Evolutionary conservation across 129 eudicot genomes (phyloP).

Genomic region (Rutidosis leptorrhynchoides): DNA sequence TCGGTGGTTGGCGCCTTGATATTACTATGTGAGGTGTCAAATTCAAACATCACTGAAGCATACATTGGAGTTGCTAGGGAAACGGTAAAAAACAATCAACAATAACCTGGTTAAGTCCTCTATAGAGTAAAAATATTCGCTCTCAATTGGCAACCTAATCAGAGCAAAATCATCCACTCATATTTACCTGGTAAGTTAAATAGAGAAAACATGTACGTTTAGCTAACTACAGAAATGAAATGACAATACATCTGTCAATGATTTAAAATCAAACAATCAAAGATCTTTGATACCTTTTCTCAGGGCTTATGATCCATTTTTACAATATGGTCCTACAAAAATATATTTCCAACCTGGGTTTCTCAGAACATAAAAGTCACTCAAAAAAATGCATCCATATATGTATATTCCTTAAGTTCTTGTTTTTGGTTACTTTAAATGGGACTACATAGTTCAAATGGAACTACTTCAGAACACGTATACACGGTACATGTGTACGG

Average conservation of each 20-base stretch:
- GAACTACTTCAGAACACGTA: no score
- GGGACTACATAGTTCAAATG: slow-evolving; percentile 31
- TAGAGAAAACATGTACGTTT: no score
- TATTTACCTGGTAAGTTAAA: not conserved
- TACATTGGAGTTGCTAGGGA: no score
- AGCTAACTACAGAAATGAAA: slow-evolving; percentile 9
- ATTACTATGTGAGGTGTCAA: no score
- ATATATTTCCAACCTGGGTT: slow-evolving; percentile 20
- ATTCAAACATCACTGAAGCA: no score
- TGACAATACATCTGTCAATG: slow-evolving; percentile 12
- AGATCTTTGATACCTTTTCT: slow-evolving; percentile 21
- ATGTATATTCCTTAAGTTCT: not conserved
- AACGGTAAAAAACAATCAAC: no score
- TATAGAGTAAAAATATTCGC: no score
- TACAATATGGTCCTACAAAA: slow-evolving; percentile 25
- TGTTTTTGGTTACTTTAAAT: slow-evolving; percentile 14
- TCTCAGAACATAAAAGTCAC: slow-evolving; percentile 17
- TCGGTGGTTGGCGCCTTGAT: no score
- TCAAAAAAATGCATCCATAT: slow-evolving; percentile 7
- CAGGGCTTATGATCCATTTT: slow-evolving; percentile 14
- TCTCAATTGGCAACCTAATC: no score
- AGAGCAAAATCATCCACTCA: no score
- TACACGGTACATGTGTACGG: no score
- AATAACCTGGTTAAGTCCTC: no score
- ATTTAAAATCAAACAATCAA: not conserved